Conservation (phyloP, 2,329 filamentous ascomycete genomes). For the Fusarium cyanostomum region DNA sequence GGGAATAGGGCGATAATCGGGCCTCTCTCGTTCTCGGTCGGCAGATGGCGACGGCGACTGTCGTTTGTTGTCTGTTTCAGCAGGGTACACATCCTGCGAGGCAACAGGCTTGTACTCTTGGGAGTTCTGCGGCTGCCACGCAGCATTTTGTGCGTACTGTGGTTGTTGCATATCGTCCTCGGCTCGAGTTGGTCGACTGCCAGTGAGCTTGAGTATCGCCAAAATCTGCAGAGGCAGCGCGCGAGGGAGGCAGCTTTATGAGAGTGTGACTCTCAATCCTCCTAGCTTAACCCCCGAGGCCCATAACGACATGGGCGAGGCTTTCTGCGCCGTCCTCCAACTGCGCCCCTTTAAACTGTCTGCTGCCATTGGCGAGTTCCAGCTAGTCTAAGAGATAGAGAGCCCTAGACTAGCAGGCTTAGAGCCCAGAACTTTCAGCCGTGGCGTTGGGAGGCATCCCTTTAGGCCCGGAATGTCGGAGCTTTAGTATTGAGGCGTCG, state of each 20-base stretch:
- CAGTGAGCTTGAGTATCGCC: not conserved
- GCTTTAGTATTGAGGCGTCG: slow-evolving; percentile 5
- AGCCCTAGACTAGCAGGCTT: not conserved
- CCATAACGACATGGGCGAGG: not conserved
- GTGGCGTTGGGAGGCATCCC: slow-evolving; percentile 12
- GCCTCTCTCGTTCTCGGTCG: slow-evolving; percentile 14
- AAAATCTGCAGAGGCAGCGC: not conserved
- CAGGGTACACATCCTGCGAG: slow-evolving; percentile 7
- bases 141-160: slow-evolving; percentile 7
- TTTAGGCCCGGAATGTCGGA: not conserved
- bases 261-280: not conserved
- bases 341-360: not conserved
- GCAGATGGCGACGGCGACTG: not conserved
- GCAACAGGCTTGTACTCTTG: slow-evolving; percentile 29
- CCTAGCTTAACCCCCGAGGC: slow-evolving; percentile 13
- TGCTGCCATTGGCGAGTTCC: not conserved
- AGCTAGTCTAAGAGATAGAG: not conserved
- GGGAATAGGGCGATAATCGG: slow-evolving; percentile 33
- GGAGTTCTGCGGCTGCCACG: slow-evolving; percentile 1
- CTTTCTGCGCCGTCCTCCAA: not conserved
- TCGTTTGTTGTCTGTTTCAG: slow-evolving; percentile 2
- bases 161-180: slow-evolving; percentile 20
- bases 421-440: not conserved
- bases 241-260: not conserved
- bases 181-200: not conserved